Percentiles rank a stretch among this genome's conserved stretches.
Evolutionary conservation across 2,329 filamentous ascomycete species (phyloP).

Genomic region (Botrytis squamosa): DNA sequence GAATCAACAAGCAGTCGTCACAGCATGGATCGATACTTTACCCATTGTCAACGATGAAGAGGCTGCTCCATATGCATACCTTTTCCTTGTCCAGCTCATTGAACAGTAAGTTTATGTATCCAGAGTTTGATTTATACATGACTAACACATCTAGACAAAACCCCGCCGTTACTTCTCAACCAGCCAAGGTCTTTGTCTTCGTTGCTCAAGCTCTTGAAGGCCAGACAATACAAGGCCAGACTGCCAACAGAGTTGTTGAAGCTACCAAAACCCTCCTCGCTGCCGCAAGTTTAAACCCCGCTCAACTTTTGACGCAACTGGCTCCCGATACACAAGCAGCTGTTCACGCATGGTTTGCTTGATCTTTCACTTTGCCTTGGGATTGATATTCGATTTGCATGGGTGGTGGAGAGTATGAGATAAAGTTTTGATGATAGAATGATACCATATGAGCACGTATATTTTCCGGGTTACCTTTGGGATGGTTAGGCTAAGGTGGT

Average conservation of each 20-base stretch:
- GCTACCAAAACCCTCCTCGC: constrained; percentile 77
- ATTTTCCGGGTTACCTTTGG: constrained; percentile 24
- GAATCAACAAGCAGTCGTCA: constrained; percentile 72
- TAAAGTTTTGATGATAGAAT: constrained; percentile 22
- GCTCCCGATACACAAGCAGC: constrained; percentile 76
- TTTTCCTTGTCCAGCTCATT: constrained; percentile 86
- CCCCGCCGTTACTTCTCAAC: constrained; percentile 73
- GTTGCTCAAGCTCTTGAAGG: constrained; percentile 88
- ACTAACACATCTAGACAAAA: constrained; percentile 65
- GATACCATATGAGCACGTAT: constrained; percentile 23
- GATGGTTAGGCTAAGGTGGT: constrained; percentile 8
- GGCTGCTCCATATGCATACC: constrained; percentile 93
- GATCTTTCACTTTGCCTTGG: constrained; percentile 42
- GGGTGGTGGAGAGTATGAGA: constrained; percentile 16
- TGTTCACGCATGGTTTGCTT: constrained; percentile 73
- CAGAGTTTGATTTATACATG: constrained; percentile 28
- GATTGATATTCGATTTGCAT: constrained; percentile 17
- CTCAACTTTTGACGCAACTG: constrained; percentile 72
- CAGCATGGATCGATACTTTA: constrained; percentile 87
- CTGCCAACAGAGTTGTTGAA: constrained; percentile 71
- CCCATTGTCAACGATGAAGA: constrained; percentile 95
- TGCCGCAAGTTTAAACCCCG: constrained; percentile 71
- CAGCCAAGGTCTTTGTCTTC: constrained; percentile 77
- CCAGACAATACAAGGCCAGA: constrained; percentile 83
- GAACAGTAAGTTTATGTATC: constrained; percentile 70